These are phyloP conservation scores for Lactarius sanguifluus DNA, from an alignment of 768 basidiomycete genomes.

Conservation along the genomic window DNA sequence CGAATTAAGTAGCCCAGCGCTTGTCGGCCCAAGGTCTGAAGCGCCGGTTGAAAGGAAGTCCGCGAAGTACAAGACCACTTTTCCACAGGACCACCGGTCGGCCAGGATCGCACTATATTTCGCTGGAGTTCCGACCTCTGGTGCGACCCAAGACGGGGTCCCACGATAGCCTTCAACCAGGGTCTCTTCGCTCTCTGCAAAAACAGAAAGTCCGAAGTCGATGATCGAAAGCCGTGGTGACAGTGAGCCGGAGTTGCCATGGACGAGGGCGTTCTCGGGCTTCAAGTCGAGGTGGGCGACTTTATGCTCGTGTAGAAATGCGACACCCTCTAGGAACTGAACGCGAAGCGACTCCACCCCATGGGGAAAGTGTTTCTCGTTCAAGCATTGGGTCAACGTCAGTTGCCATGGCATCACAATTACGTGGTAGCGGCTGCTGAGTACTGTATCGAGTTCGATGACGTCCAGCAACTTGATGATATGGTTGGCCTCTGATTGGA, in stretches of 20 bases:
- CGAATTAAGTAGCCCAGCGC: too few relatives aligned
- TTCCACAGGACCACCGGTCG: too few relatives aligned
- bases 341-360: not conserved
- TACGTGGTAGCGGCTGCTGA: not conserved
- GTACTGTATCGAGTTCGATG: not conserved
- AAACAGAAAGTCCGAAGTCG: not conserved
- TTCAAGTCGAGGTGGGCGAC: not conserved
- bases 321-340: not conserved
- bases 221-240: not conserved
- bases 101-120: too few relatives aligned
- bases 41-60: too few relatives aligned
- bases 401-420: not conserved
- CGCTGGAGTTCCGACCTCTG: too few relatives aligned
- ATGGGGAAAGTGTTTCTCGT: not conserved
- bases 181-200: not conserved
- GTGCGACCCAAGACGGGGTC: too few relatives aligned
- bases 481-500: too few relatives aligned
- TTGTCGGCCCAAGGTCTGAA: too few relatives aligned
- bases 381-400: not conserved
- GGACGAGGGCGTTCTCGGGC: not conserved
- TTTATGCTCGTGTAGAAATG: not conserved
- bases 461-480: too few relatives aligned
- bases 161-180: too few relatives aligned
- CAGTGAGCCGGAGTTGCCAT: not conserved
- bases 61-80: too few relatives aligned